Base-by-base conservation (phyloP, 2,329 filamentous ascomycete genomes). In the Pestalotiopsis sp. region DNA sequence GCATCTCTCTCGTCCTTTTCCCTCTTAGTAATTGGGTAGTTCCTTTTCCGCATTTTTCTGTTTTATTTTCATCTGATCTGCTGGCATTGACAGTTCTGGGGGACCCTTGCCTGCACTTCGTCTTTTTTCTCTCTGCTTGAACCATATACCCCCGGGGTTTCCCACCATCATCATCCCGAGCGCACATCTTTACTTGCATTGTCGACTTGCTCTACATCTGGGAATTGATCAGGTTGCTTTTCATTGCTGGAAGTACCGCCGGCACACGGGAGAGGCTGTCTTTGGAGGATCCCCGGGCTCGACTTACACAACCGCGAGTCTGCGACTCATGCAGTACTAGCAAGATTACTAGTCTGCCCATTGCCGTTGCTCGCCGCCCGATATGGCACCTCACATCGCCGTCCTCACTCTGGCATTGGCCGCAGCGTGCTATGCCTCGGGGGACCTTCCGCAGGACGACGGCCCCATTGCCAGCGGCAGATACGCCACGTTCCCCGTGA, bases 401-500 rank as follows among this genome's bases (percentile, higher is more conserved):
- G 69, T 65, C 57, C 49, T 73, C 60, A 69, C 72, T 68, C 68
- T 77, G 45, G 69, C 69, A 49, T 66, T 75, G 72, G 73, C 73
- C 69, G 70, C 70, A 63, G 70, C 39, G 62, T 72, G 70, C 69
- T 65, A 71, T 66, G 66, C 67, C 45, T 70, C 70, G 11, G 56
- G 23, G 14, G 38, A 12, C n/a, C 20, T 56, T 38, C 39, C 68
- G 27, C 64, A 45, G 31, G 27, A 63, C 31, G 68, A 68, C 23
- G 63, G 23, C 31, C 4, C 41, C 4, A 27, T 27, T 12, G 36
- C 41, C 38, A 38, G 52, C 13, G 63, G 57, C 23, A 70, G 58
- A 66, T 78, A 75, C 57, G 75, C 83, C 52, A 82, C 82, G 70
- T 72, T 83, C 68, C 81, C 80, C 31, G 78, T 84, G 62, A 75